Conservation (phyloP, 2,329 filamentous ascomycete species). For the Ophiostoma quercus region DNA sequence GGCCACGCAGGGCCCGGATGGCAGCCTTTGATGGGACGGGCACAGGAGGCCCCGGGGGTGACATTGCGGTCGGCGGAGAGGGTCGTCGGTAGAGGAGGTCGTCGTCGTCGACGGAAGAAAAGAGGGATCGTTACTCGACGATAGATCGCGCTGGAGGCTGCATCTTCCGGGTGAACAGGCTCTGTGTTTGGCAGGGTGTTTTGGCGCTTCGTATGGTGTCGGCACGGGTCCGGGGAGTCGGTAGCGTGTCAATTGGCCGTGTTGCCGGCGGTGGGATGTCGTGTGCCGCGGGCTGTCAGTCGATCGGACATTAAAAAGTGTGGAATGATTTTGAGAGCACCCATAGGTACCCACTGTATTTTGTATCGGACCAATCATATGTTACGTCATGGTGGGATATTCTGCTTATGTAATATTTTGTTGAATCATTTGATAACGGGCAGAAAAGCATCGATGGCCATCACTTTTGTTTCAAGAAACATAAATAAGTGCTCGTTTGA, state of each 20-base stretch:
- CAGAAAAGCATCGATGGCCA: too few species aligned
- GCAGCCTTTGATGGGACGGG: slow-evolving; percentile 44
- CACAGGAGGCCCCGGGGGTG: slow-evolving; percentile 34
- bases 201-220: background rate
- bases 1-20: slow-evolving; percentile 41
- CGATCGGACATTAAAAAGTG: slow-evolving; percentile 15
- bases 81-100: background rate
- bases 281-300: slow-evolving; percentile 10
- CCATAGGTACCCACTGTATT: slow-evolving; percentile 13
- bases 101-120: background rate
- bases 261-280: slow-evolving; percentile 9
- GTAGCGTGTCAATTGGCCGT: background rate
- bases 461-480: too few species aligned
- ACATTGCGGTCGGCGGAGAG: slow-evolving; percentile 12
- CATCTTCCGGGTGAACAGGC: slow-evolving; percentile 2
- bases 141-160: slow-evolving; percentile 1
- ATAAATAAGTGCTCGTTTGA: too few species aligned
- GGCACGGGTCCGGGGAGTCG: background rate
- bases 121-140: background rate
- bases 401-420: background rate
- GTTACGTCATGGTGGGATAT: slow-evolving; percentile 13
- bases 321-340: slow-evolving; percentile 20
- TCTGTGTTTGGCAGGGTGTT: background rate
- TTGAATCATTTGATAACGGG: background rate
- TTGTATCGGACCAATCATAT: slow-evolving; percentile 16